A percentile compares a stretch with the other conserved stretches of the same genome.
Conservation (phyloP, 306 rosid species). For the Lotus japonicus region DNA sequence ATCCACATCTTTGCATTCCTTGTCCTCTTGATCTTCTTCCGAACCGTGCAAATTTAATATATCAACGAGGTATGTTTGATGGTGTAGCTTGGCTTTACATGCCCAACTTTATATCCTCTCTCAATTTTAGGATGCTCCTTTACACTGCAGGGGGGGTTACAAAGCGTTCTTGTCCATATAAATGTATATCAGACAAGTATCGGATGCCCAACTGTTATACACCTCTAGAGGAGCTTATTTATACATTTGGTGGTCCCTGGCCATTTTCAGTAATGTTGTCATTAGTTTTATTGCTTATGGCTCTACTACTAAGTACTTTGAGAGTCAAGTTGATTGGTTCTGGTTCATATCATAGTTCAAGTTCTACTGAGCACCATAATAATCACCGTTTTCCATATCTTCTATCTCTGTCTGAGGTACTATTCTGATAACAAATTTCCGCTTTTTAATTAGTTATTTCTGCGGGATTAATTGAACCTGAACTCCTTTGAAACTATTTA, state of each 20-base stretch:
- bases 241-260: slow-evolving; percentile 93
- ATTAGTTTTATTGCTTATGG: slow-evolving; percentile 61
- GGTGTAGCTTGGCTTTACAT: slow-evolving; percentile 3
- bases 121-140: slow-evolving; percentile 13
- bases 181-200: slow-evolving; percentile 86
- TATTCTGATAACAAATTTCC: slow-evolving; percentile 12
- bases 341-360: slow-evolving; percentile 52
- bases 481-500: slow-evolving; percentile 12
- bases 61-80: slow-evolving; percentile 67
- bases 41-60: slow-evolving; percentile 80
- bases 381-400: slow-evolving; percentile 72
- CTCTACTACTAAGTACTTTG: slow-evolving; percentile 61
- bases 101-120: slow-evolving; percentile 15
- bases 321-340: slow-evolving; percentile 76
- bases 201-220: slow-evolving; percentile 94
- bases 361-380: slow-evolving; percentile 65
- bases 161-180: slow-evolving; percentile 63
- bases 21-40: slow-evolving; percentile 94
- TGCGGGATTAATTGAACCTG: slow-evolving; percentile 5
- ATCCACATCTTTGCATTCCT: slow-evolving; percentile 67
- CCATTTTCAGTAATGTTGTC: slow-evolving; percentile 68
- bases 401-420: slow-evolving; percentile 95
- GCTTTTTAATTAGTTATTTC: slow-evolving; percentile 15
- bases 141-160: slow-evolving; percentile 73
- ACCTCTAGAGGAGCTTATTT: slow-evolving; percentile 90